Percentiles rank a stretch among this genome's conserved stretches.
phyloP scores from a whole-genome alignment of 345 rosid species.

The Syzygium aromaticum region DNA sequence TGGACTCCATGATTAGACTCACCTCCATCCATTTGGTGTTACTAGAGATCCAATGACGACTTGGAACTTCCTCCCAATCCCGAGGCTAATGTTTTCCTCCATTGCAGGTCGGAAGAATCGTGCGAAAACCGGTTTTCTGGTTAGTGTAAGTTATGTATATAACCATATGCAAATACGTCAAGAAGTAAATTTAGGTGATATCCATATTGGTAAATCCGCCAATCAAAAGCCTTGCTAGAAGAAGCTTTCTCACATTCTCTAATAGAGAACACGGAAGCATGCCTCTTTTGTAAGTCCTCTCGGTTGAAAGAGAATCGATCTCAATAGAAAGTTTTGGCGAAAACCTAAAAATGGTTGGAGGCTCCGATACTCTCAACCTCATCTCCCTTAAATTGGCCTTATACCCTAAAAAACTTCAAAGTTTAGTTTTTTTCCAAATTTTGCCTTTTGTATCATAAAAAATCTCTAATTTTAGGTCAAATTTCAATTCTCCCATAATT shows the following conservation, averaged over 20 bases:
- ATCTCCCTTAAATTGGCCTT: not conserved
- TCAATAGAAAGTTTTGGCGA: not conserved
- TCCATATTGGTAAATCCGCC: not conserved
- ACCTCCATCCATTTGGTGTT: too few species aligned
- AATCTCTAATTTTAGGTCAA: too few species aligned
- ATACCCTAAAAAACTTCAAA: too few species aligned
- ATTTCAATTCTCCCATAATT: too few species aligned
- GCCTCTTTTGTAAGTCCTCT: not conserved
- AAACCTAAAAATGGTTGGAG: not conserved
- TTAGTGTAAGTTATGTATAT: not conserved
- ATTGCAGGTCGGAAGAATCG: not conserved
- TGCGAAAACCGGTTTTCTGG: not conserved
- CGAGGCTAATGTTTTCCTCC: not conserved
- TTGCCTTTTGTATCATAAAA: too few species aligned
- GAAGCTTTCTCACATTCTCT: too few species aligned
- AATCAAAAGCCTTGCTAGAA: not conserved
- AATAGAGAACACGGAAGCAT: not conserved
- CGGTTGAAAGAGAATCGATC: not conserved
- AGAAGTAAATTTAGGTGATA: not conserved
- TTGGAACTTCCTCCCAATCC: not conserved
- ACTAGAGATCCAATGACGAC: too few species aligned
- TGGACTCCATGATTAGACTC: not conserved
- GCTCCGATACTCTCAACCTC: not conserved
- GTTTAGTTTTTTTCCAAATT: too few species aligned
- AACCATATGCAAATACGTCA: not conserved